phyloP scores from a whole-genome alignment of 2,329 filamentous ascomycete genomes.

The Xylariaceae sp. region DNA sequence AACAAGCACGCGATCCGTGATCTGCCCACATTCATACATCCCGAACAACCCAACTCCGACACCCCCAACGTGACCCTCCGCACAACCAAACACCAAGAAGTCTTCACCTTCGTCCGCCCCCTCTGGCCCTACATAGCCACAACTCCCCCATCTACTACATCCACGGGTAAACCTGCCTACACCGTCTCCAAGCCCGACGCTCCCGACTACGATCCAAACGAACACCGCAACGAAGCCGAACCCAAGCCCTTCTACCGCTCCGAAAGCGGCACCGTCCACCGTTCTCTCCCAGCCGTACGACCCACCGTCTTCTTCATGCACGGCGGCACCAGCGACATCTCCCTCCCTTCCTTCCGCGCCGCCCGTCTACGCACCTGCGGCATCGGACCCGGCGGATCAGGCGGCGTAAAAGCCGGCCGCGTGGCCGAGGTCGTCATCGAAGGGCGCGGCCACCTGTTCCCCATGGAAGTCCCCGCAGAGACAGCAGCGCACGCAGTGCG shows the following conservation, averaged over 20 bases:
- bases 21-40: conserved; percentile 58
- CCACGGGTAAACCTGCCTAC: conserved; percentile 33
- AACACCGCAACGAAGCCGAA: conserved; percentile 31
- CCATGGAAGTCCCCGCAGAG: conserved; percentile 68
- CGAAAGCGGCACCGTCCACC: conserved; percentile 53
- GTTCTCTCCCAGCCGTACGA: conserved; percentile 53
- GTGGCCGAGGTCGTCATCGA: conserved; percentile 62
- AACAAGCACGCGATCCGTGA: conserved; percentile 69
- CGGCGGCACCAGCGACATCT: conserved; percentile 55
- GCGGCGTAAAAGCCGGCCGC: conserved; percentile 56
- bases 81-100: conserved; percentile 84
- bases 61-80: conserved; percentile 59
- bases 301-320: conserved; percentile 66
- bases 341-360: conserved; percentile 42
- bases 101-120: conserved; percentile 68
- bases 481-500: conserved; percentile 56
- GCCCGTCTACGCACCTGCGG: conserved; percentile 62
- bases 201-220: conserved; percentile 41
- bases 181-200: conserved; percentile 30
- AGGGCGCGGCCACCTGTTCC: conserved; percentile 69
- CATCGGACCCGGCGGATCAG: conserved; percentile 59
- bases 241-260: conserved; percentile 55
- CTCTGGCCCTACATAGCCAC: conserved; percentile 43
- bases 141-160: conserved; percentile 35
- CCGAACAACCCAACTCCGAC: conserved; percentile 27